Conservation (phyloP, 148 eudicot genomes). For the Vaccinium vitisidaea region DNA sequence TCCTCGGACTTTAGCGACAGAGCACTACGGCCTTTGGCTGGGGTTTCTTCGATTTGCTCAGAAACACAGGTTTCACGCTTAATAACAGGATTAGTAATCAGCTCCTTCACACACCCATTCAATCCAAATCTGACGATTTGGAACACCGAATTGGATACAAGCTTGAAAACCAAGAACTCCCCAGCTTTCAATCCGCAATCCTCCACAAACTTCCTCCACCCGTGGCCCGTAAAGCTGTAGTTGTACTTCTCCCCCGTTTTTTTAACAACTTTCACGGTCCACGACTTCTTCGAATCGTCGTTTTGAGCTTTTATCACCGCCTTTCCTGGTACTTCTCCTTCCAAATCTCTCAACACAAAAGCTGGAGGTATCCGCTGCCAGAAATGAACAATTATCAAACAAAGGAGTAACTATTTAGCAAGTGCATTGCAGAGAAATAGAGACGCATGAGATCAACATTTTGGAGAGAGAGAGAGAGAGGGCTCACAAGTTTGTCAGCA, state of each 20-base stretch:
- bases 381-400: neutral
- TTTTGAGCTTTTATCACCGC: neutral
- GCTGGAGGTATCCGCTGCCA: neutral
- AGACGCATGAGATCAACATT: neutral
- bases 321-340: neutral
- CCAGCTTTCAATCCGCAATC: neutral
- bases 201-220: neutral
- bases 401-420: too few species aligned
- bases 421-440: neutral
- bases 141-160: neutral
- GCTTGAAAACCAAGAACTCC: neutral
- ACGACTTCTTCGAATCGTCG: too few species aligned
- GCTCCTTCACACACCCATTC: neutral
- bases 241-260: neutral
- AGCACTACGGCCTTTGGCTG: neutral
- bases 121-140: neutral
- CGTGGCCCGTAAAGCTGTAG: neutral
- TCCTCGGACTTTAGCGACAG: neutral
- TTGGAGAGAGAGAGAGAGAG: constrained; percentile 8
- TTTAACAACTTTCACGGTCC: neutral
- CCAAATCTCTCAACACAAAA: neutral
- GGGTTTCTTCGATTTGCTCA: neutral
- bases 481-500: constrained; percentile 11
- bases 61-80: neutral
- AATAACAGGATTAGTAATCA: too few species aligned